Conservation (phyloP, 2,329 filamentous ascomycete species). For the Fusarium acutatum region DNA sequence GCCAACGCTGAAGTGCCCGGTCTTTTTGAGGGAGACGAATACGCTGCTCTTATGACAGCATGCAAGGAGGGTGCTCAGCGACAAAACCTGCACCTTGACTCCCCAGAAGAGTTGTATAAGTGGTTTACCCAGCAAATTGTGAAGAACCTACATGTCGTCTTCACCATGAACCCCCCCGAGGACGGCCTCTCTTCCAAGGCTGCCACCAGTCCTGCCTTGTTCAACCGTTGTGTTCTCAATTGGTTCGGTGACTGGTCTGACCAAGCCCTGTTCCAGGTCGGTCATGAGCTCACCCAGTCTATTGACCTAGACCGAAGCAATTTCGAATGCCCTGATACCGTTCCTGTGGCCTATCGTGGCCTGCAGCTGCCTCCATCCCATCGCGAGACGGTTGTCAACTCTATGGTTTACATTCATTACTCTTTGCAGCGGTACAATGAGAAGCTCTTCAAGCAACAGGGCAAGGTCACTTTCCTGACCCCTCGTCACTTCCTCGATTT, state of each 20-base stretch:
- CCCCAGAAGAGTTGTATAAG: constrained; percentile 99
- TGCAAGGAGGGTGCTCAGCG: constrained; percentile 98
- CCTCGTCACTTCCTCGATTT: constrained; percentile 98
- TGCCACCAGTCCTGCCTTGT: constrained; percentile 95
- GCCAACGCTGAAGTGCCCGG: constrained; percentile 99
- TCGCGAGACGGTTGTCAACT: constrained; percentile 91
- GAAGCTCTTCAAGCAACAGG: constrained; percentile 89
- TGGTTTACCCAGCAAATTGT: constrained; percentile 99
- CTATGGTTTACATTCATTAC: constrained; percentile 99
- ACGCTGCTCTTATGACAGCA: constrained; percentile 97
- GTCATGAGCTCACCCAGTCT: constrained; percentile 93
- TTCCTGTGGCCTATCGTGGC: constrained; percentile 91
- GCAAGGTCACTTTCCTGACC: constrained; percentile 90
- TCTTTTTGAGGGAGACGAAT: constrained; percentile 98
- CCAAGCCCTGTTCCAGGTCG: constrained; percentile 97
- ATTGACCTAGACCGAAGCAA: constrained; percentile 91
- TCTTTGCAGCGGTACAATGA: constrained; percentile 90
- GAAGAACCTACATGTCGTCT: constrained; percentile 98
- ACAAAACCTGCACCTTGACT: constrained; percentile 93
- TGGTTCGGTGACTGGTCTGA: constrained; percentile 99
- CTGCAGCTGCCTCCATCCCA: constrained; percentile 87
- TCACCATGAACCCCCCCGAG: constrained; percentile 99
- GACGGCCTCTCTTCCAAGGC: constrained; percentile 95
- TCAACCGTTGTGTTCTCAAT: constrained; percentile 99
- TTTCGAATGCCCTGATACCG: constrained; percentile 86